These are phyloP conservation scores for Xylaria digitata DNA, from an alignment of 2,329 filamentous ascomycete genomes.

Conservation along the genomic window DNA sequence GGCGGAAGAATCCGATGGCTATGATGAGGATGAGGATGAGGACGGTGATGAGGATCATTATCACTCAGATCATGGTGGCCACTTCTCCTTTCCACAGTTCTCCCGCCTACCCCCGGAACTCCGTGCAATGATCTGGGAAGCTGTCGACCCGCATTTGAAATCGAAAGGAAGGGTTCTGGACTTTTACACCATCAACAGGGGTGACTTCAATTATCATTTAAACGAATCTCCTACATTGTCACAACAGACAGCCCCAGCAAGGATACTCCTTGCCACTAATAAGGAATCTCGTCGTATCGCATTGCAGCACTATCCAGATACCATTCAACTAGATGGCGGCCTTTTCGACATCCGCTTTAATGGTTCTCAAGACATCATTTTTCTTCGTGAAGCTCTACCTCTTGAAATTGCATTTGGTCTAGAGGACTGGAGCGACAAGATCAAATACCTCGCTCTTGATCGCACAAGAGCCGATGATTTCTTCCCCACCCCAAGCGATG, in stretches of 20 bases:
- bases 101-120: conserved; percentile 51
- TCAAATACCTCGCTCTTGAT: conserved; percentile 43
- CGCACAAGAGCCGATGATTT: too few species aligned
- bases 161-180: conserved; percentile 45
- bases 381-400: conserved; percentile 6
- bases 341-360: conserved; percentile 46
- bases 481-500: neutral
- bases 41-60: conserved; percentile 27
- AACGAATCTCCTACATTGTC: conserved; percentile 41
- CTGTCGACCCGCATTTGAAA: conserved; percentile 50
- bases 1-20: conserved; percentile 46
- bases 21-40: conserved; percentile 35
- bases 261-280: conserved; percentile 48
- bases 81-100: conserved; percentile 51
- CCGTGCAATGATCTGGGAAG: conserved; percentile 51
- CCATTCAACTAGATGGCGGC: conserved; percentile 39
- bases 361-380: conserved; percentile 47
- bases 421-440: conserved; percentile 8
- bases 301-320: conserved; percentile 50
- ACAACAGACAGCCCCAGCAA: conserved; percentile 48
- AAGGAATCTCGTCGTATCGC: conserved; percentile 51
- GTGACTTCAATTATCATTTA: conserved; percentile 13
- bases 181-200: neutral
- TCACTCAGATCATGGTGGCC: neutral
- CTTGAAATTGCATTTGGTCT: neutral